phyloP scores from a whole-genome alignment of 1,139 yeast genomes.

The Hanseniaspora sp. region DNA sequence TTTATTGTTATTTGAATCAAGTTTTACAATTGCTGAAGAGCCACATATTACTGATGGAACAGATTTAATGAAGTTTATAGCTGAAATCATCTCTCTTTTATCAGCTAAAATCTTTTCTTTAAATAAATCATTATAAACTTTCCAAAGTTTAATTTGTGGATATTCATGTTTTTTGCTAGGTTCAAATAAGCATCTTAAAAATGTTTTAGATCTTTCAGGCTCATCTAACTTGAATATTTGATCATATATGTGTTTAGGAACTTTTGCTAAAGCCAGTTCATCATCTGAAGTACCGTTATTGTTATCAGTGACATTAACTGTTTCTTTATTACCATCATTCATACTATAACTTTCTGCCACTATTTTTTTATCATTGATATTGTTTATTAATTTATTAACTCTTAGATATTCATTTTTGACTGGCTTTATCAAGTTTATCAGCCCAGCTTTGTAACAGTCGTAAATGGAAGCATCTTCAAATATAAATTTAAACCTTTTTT shows the following conservation, averaged over 20 bases:
- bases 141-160: conserved; percentile 93
- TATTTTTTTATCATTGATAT: conserved; percentile 35
- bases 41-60: conserved; percentile 84
- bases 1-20: conserved; percentile 46
- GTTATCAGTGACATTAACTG: neutral
- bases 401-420: conserved; percentile 35
- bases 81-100: conserved; percentile 62
- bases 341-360: conserved; percentile 33
- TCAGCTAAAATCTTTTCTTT: conserved; percentile 38
- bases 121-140: conserved; percentile 81
- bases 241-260: conserved; percentile 49
- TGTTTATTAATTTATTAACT: conserved; percentile 29
- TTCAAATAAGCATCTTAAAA: conserved; percentile 90
- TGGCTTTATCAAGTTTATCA: conserved; percentile 50
- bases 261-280: conserved; percentile 40
- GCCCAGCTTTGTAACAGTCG: conserved; percentile 42
- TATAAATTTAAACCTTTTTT: conserved; percentile 33
- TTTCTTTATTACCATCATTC: neutral
- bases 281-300: conserved; percentile 19
- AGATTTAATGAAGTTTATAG: conserved; percentile 91
- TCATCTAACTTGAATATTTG: conserved; percentile 61
- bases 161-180: conserved; percentile 71
- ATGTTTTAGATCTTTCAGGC: conserved; percentile 83
- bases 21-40: conserved; percentile 86
- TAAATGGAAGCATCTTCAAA: conserved; percentile 35